Base-by-base conservation (phyloP, 768 basidiomycete genomes). In the Mycena galopus region DNA sequence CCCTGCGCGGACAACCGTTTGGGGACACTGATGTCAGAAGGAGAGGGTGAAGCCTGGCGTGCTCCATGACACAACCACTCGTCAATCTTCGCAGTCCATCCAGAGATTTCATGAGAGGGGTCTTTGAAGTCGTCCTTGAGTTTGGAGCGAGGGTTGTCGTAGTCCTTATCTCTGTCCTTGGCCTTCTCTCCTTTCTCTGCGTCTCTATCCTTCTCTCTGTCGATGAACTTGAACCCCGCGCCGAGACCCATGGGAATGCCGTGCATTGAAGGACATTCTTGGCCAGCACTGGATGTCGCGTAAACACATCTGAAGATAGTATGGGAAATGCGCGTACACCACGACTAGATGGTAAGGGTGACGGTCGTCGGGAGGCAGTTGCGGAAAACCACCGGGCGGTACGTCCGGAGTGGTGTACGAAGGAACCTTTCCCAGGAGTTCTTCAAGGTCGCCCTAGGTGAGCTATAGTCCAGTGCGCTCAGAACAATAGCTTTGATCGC, bases 271-370 rank as follows among this genome's bases (percentile, higher is more conserved):
- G 94, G 94, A 77, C 94, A 95, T 84, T 95, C 94, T 78, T 95
- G 94, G 30, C 93, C 93, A 35, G 85, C 83, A 69, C 84, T 84
- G 73, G 39, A 62, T 60, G 74, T 63, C 73, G 71, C 56, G 57
- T 64, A 32, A 80, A 72, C 44, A 70, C 66, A 39, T 39, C 60
- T 23, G 37, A 7, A 60, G 30, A 32, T 3, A 57, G 12, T 10
- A 29, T 44, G 14, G 12, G 58, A 65, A 32, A 23, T 19, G 57
- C 29, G 82, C 92, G 81, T 79, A 94, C 93, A 95, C 86, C 14
- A 94, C 89, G n/a, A 95, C 83, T 23, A 95, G 80, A 79, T 95
- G 94, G 79, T 93, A 94, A 17, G 93, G 92, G 79, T 95, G 94
- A 17, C 79, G 79, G 16, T 83, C 80, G 53, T 91, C 91, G 1